Base-by-base conservation (phyloP, 2,329 filamentous ascomycete genomes). In the Claviceps monticola region DNA sequence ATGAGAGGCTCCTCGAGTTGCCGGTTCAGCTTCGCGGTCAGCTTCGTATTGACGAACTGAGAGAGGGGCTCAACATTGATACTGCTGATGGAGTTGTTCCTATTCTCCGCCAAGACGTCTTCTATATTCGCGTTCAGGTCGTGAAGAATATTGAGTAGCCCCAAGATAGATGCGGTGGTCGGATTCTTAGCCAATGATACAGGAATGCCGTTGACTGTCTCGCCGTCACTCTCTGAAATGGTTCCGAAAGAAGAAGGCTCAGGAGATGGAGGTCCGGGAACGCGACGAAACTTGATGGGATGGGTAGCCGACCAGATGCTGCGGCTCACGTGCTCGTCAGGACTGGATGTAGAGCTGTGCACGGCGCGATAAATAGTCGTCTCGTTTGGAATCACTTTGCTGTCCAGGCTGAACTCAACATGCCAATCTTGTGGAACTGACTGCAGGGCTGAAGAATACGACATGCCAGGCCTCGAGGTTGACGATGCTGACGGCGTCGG, bases 21-120 rank as follows among this genome's bases (percentile, higher is more conserved):
- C 29, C 93, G 84, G 63, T 98, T 98, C 52, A 98, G 78, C 71
- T 98, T 98, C 1, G 93, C 94, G 0, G 93, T 98, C 39, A 98
- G 78, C 67, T 98, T 98, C 0, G 93, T 96, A 64, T 98, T 98
- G 68, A 98, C 93, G 60, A 98, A 98, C 59, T 97, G 90, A 2
- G 90, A 84, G 46, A 94, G 68, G 0, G 91, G 87, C 67, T 97
- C 91, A 1, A 83, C 76, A 48, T 86, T 87, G 29, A 94, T 72
- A 55, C 80, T 72, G 55, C 80, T 82, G 53, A 86, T 69, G 2
- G 78, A 71, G 50, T 83, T 82, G 61, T 85, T 85, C 49, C 64
- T 59, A 60, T 86, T 85, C 55, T 91, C 86, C 2, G 86, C 79
- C 55, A 96, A 68, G 4, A 97, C 85, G 63, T 97, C 91, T 58